Percentiles rank a stretch among this genome's conserved stretches.
These are phyloP conservation scores for Dillenia suffruticosa DNA, from an alignment of 164 flowering plant species.

Conservation along the genomic window DNA sequence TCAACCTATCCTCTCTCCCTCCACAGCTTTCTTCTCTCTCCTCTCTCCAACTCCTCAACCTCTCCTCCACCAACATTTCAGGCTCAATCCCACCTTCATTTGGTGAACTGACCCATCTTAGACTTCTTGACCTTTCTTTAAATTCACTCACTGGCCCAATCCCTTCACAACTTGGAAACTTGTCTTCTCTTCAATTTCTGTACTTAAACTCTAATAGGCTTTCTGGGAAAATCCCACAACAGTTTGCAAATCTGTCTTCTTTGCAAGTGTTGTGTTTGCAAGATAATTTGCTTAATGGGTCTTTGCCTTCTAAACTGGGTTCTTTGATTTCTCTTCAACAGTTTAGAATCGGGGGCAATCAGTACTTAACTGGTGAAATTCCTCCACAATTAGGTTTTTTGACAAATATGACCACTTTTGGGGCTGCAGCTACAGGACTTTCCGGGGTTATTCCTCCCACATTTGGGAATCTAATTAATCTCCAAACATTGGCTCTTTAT, in stretches of 20 bases:
- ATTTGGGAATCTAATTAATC: constrained; percentile 64
- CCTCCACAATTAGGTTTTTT: constrained; percentile 69
- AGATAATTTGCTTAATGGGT: constrained; percentile 80
- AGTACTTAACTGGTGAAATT: constrained; percentile 58
- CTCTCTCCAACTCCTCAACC: constrained; percentile 80
- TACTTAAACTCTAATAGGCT: constrained; percentile 67
- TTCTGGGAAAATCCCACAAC: constrained; percentile 60
- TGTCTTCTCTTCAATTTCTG: constrained; percentile 67
- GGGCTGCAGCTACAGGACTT: constrained; percentile 79
- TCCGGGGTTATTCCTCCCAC: constrained; percentile 73
- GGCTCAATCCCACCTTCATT: constrained; percentile 78
- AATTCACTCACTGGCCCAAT: constrained; percentile 72
- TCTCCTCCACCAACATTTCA: constrained; percentile 85
- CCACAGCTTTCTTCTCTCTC: constrained; percentile 71
- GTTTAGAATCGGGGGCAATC: constrained; percentile 89
- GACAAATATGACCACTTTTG: constrained; percentile 77
- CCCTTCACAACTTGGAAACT: constrained; percentile 59
- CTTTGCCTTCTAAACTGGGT: constrained; percentile 73
- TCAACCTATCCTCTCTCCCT: constrained; percentile 74
- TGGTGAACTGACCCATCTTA: constrained; percentile 52
- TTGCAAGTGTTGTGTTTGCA: constrained; percentile 78
- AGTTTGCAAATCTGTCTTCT: constrained; percentile 59
- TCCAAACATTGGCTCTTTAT: constrained; percentile 82
- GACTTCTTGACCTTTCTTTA: constrained; percentile 77
- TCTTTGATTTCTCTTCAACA: constrained; percentile 63